Percentiles rank a stretch among this genome's conserved stretches.
These are phyloP conservation scores for Ceratocystis alfenasii DNA, from an alignment of 2,329 filamentous ascomycete species.

Conservation along the genomic window DNA sequence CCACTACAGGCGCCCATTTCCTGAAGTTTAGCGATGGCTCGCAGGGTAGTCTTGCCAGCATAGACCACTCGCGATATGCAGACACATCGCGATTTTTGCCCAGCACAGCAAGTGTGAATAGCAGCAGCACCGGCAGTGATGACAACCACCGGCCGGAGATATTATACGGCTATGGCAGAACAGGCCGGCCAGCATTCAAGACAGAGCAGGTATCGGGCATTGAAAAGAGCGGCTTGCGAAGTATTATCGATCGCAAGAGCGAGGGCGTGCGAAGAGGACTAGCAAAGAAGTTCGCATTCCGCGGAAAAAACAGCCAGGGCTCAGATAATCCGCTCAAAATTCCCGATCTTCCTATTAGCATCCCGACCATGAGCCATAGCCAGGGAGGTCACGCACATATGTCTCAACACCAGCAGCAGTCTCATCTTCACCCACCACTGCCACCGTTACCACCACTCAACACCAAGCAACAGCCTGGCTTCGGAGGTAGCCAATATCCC, in stretches of 20 bases:
- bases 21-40: conserved; percentile 36
- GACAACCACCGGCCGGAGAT: conserved; percentile 5
- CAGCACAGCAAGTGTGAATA: conserved; percentile 13
- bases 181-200: conserved; percentile 35
- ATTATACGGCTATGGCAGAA: conserved; percentile 36
- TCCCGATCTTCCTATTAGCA: conserved; percentile 24
- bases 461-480: conserved; percentile 22
- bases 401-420: conserved; percentile 20
- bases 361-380: conserved; percentile 24
- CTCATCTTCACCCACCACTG: background rate
- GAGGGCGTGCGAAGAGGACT: conserved; percentile 43
- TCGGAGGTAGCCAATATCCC: conserved; percentile 13
- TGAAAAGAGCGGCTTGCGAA: conserved; percentile 43
- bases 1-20: conserved; percentile 35
- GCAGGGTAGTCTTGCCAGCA: conserved; percentile 29
- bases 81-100: conserved; percentile 8
- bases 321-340: background rate
- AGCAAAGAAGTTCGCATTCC: conserved; percentile 42
- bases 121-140: conserved; percentile 2
- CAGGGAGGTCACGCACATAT: conserved; percentile 15
- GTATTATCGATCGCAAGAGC: conserved; percentile 43
- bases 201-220: conserved; percentile 43
- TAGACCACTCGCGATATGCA: background rate
- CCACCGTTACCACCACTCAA: background rate
- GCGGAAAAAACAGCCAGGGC: conserved; percentile 31